Evolutionary conservation across 148 eudicot species (phyloP), one percentile per base, ranked within the genome.

Genomic region (Oxyria digyna): DNA sequence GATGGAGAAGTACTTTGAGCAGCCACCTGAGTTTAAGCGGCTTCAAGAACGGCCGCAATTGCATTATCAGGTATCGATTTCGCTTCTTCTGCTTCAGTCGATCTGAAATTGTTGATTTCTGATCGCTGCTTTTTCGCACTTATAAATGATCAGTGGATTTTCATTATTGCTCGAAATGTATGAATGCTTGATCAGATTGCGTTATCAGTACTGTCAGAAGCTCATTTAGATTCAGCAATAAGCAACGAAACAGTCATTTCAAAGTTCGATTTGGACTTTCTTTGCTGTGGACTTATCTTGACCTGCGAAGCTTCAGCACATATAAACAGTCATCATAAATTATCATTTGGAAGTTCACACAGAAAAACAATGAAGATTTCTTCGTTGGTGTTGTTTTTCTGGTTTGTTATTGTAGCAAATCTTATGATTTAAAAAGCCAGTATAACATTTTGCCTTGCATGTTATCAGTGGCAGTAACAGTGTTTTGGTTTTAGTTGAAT

Each of bases 1-100:
- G 98, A 90, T 94, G 97, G 97, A 94, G 68, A 84, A 71, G 31
- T 94, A 90, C 69, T 94, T 94, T 71, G 73, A 88, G 42, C 78
- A 76, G 42, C 91, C 98, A 0, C 23, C 37, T 0, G 83, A 90
- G 14, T 81, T 85, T 62, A 90, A 94, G 76, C 86, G 85, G 21
- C 77, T 76, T 1, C 98, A 94, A 59, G 98, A 94, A 48, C 96
- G 98, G 2, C 92, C 91, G 37, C 78, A 88, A 14, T 80, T 94
- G 69, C 98, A 94, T 73, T 94, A 94, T 50, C 98, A 90, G 96
- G 97, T 87, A 8, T 0, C 26, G 14, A 11, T 50, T 26, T 14
- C 52, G 10, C 26, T 50, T 20, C 20, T 26, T 59, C 65, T 59
- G 37, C 38, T 32, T 0, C 21, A 48, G 33, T 41, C 26, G 24